Conservation (phyloP, 2,329 filamentous ascomycete species). For the Aureobasidium musti region DNA sequence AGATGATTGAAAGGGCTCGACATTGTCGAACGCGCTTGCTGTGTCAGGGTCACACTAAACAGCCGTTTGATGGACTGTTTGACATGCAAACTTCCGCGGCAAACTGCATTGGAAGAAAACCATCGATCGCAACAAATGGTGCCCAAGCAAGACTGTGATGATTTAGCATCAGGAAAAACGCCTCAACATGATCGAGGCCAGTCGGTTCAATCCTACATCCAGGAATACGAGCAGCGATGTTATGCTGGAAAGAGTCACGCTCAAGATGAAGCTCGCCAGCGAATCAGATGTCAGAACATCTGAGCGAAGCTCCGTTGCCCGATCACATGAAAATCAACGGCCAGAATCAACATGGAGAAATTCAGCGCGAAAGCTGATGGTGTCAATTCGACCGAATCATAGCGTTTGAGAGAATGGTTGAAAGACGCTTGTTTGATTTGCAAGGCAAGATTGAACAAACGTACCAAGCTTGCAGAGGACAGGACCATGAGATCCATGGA, state of each 20-base stretch:
- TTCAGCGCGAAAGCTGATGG: not conserved
- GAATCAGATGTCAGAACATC: not conserved
- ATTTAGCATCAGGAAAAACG: not conserved
- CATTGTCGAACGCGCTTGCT: not conserved
- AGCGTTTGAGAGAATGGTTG: not conserved
- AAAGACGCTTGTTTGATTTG: not conserved
- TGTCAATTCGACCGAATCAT: not conserved
- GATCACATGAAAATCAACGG: constrained; percentile 25
- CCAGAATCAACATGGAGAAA: constrained; percentile 10
- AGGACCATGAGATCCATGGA: not conserved
- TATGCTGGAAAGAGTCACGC: not conserved
- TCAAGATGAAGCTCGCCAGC: not conserved
- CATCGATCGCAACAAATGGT: not conserved
- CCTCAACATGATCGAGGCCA: not conserved
- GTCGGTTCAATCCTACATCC: not conserved
- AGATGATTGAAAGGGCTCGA: not conserved
- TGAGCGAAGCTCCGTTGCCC: not conserved
- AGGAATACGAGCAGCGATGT: too few relatives aligned
- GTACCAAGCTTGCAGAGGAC: not conserved
- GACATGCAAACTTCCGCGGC: constrained; percentile 16
- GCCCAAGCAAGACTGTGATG: not conserved
- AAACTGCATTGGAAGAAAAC: not conserved
- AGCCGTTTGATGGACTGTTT: constrained; percentile 11
- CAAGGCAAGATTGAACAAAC: not conserved
- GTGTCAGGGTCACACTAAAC: constrained; percentile 4